Evolutionary conservation across 108 stramenopile species (phyloP).

Genomic region (Skeletonema marinoi): DNA sequence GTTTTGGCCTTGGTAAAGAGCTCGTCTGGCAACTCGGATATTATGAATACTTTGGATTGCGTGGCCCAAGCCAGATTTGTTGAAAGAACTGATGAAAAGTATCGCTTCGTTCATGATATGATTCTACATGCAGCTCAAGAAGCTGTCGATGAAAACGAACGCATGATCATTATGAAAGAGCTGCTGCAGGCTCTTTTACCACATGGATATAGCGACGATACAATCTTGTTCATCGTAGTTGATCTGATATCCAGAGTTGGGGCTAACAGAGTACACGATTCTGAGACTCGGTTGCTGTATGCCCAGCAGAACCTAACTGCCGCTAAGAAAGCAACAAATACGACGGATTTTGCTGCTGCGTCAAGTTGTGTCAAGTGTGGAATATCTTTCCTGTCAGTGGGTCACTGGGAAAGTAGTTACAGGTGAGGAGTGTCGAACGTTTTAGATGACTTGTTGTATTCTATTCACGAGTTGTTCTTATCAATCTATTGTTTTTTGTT

Average conservation of each 20-base stretch:
- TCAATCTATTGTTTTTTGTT: too few relatives aligned
- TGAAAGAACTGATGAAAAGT: constrained; percentile 8
- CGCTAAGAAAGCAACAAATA: not conserved
- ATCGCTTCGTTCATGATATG: constrained; percentile 37
- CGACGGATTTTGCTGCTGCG: constrained; percentile 12
- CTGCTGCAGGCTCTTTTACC: not conserved
- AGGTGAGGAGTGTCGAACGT: too few relatives aligned
- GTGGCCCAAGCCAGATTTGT: constrained; percentile 7
- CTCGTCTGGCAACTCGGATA: constrained; percentile 23
- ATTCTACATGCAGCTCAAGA: not conserved
- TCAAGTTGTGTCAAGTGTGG: not conserved
- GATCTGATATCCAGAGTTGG: not conserved
- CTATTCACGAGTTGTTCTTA: too few relatives aligned
- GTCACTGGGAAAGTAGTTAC: constrained; percentile 1
- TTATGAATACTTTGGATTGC: constrained; percentile 12
- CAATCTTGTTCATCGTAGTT: not conserved
- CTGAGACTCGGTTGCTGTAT: not conserved
- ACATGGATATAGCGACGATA: not conserved
- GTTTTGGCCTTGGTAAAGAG: constrained; percentile 21
- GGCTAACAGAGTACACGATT: not conserved
- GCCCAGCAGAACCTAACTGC: constrained; percentile 10
- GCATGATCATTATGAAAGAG: not conserved
- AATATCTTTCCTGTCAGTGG: constrained; percentile 2
- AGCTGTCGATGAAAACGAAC: not conserved
- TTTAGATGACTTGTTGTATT: too few relatives aligned